Evolutionary conservation across 257 asterid genomes (phyloP), one percentile per base, ranked within the genome.

Genomic region (Catharanthus roseus): DNA sequence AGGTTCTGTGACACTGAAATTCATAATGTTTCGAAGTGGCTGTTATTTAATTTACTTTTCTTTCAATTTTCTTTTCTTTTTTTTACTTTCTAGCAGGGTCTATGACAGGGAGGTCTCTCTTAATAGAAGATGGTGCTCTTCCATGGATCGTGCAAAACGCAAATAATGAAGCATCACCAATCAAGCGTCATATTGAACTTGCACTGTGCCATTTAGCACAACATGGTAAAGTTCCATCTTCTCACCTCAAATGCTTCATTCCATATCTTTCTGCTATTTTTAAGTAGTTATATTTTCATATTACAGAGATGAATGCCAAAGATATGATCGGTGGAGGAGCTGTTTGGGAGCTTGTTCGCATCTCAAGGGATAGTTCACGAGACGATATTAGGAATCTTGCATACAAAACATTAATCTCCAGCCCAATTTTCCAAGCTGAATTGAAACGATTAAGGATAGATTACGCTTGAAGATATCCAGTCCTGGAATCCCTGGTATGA

Each of bases 101-200:
- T 16, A 90, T 79, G 82, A 75, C 71, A 33, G 88, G 87, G 74
- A 85, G 76, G 76, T 91, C 97, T 73, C 86, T 89, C 75, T 84
- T 91, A 36, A 89, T 91, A 38, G 96, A 91, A 71, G 96, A 91
- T 49, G 91, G 92, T 7, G 86, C 81, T 41, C 91, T 89, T 78
- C 87, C 96, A 23, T 91, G 97, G 96, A 91, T 91, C 45, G 92
- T 91, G 65, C 90, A 86, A 84, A 89, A 87, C 68, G 88, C 97
- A 54, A 91, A 87, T 63, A 87, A 86, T 41, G 96, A 89, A 74
- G 89, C 89, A 56, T 77, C 88, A 5, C 88, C 87, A 41, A 86
- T 91, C 77, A 80, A 89, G 77, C 90, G 95, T 65, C 95, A 91
- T 71, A 76, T 85, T 47, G 97, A 91, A 81, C 86, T 91, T 64